Evolutionary conservation across 2,329 filamentous ascomycete genomes (phyloP), one percentile per base, ranked within the genome.

Genomic region (Colletotrichum tanaceti): DNA sequence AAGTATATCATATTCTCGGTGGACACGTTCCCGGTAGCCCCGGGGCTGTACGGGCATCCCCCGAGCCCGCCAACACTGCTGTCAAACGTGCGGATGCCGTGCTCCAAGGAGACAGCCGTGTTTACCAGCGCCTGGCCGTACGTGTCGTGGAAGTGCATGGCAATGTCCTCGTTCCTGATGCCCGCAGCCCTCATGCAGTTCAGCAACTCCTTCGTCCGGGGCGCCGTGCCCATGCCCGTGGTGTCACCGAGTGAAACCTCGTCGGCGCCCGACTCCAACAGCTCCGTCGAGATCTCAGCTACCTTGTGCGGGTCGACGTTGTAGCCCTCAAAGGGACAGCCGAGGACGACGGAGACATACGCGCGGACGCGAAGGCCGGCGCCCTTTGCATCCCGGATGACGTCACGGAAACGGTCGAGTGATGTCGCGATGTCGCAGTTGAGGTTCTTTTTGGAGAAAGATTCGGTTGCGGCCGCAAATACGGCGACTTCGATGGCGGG

Each of bases 211-310:
- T 84, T 82, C 2, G 91, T 93, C 64, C 88, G 83, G 20, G 89
- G 90, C n/a, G 89, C 90, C 0, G 93, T 97, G 39, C 94, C 94
- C 87, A 97, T 94, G 20, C 94, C 94, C 0, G 94, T 95, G 0
- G 94, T 98, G 75, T 97, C 94, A 7, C 93, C 94, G 0, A 97
- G 87, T 1, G 92, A 92, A 73, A 98, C 94, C 83, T 97, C 93
- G 75, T 97, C 93, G 22, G 93, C 94, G 20, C 94, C 94, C 84
- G 95, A 92, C 75, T 94, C 92, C 1, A 97, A 84, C 57, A 97
- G 81, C 75, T 84, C 89, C 69, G 83, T 86, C 0, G 91, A 90
- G 52, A 92, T 87, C 72, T 91, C 86, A 0, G 89, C 89, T 0
- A 92, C 89, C 70, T 81, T 83, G 74, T 86, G 84, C 39, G 89